Conservation (phyloP, 164 flowering plant genomes). For the Echeveria elegans region DNA sequence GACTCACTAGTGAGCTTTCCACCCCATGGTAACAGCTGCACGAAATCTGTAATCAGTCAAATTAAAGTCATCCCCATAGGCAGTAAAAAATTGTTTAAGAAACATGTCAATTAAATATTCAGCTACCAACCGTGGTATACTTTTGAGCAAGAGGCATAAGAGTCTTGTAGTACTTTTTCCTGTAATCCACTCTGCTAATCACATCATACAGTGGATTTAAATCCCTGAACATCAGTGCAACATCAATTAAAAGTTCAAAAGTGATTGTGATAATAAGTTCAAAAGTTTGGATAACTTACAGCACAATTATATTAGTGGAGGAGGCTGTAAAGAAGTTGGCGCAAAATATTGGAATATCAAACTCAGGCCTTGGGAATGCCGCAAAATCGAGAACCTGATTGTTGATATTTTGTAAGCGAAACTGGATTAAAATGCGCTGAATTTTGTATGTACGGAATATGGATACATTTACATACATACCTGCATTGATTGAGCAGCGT, state of each 20-base stretch:
- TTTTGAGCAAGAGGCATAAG: conserved; percentile 62
- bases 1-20: conserved; percentile 88
- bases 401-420: no score
- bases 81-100: neutral
- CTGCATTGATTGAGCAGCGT: conserved; percentile 66
- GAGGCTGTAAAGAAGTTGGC: conserved; percentile 75
- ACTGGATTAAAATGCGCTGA: no score
- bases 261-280: no score
- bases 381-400: conserved; percentile 95
- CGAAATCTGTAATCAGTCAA: conserved; percentile 37
- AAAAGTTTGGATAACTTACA: conserved; percentile 55
- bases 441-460: no score
- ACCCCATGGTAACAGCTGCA: conserved; percentile 99
- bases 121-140: conserved; percentile 75
- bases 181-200: conserved; percentile 43
- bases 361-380: conserved; percentile 65
- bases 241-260: no score
- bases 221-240: conserved; percentile 65
- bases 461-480: no score
- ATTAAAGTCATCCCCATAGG: conserved; percentile 14
- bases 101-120: neutral
- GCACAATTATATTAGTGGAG: conserved; percentile 54
- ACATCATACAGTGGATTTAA: conserved; percentile 86
- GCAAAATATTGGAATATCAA: conserved; percentile 87
- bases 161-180: conserved; percentile 62